These are phyloP conservation scores for Clarireedia hainanense DNA, from an alignment of 2,329 filamentous ascomycete species.

Conservation along the genomic window DNA sequence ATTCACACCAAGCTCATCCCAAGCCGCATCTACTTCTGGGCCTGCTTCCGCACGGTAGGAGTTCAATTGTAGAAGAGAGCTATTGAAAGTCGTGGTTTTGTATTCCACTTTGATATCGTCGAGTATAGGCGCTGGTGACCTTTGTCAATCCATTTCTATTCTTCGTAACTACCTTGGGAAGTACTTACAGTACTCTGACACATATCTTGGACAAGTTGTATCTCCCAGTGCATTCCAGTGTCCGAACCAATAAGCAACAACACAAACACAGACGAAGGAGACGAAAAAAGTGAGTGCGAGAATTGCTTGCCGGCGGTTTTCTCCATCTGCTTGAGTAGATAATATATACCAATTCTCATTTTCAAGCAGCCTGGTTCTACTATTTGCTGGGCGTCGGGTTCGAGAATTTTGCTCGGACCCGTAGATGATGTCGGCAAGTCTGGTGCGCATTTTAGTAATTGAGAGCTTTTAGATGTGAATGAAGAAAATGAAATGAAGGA, in stretches of 20 bases:
- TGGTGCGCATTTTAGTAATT: neutral
- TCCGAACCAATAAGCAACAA: neutral
- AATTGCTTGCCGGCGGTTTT: neutral
- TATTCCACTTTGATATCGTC: neutral
- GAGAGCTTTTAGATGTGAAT: neutral
- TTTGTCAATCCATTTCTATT: neutral
- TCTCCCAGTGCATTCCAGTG: neutral
- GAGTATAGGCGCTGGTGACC: neutral
- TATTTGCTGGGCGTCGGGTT: neutral
- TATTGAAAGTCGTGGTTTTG: neutral
- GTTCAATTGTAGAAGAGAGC: neutral
- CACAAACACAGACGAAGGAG: neutral
- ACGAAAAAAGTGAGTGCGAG: neutral
- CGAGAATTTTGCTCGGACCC: neutral
- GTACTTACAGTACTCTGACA: conserved; percentile 1
- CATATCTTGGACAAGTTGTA: neutral
- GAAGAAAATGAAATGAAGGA: neutral
- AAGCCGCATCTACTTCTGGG: neutral
- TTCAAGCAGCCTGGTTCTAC: neutral
- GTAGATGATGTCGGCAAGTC: neutral
- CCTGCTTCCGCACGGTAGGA: neutral
- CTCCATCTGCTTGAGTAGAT: neutral
- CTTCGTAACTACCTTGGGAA: neutral
- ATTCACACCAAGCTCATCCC: neutral
- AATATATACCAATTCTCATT: neutral